A percentile compares a stretch with the other conserved stretches of the same genome.
Evolutionary conservation across 2,329 filamentous ascomycete species (phyloP).

Genomic region (Penicillium sp.): DNA sequence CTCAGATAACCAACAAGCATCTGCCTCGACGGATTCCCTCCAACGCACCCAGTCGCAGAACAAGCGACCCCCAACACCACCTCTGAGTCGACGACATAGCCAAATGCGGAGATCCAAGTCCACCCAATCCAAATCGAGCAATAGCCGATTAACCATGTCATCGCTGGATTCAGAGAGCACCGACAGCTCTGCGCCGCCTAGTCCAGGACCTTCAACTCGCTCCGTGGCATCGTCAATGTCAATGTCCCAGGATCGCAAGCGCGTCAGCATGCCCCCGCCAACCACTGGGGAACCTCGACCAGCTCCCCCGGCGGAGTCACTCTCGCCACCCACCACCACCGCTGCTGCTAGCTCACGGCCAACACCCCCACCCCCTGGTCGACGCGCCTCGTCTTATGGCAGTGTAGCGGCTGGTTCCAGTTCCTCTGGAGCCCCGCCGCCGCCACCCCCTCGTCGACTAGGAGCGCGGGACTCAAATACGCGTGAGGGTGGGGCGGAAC

Average conservation of each 20-base stretch:
- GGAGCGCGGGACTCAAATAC: conserved; percentile 45
- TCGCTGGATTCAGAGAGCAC: conserved; percentile 52
- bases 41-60: conserved; percentile 39
- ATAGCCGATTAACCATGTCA: conserved; percentile 40
- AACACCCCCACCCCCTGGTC: conserved; percentile 33
- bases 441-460: conserved; percentile 51
- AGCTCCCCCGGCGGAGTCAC: conserved; percentile 20
- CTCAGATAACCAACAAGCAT: conserved; percentile 15
- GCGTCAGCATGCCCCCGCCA: conserved; percentile 27
- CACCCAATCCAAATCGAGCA: conserved; percentile 37
- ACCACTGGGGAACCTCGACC: conserved; percentile 16
- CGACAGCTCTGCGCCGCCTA: conserved; percentile 31
- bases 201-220: conserved; percentile 30
- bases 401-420: conserved; percentile 28
- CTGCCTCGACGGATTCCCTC: conserved; percentile 27
- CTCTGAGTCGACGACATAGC: conserved; percentile 53
- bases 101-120: conserved; percentile 46
- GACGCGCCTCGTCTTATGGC: conserved; percentile 32
- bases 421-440: conserved; percentile 42
- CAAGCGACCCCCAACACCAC: conserved; percentile 54
- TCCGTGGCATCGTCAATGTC: conserved; percentile 12
- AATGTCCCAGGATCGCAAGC: conserved; percentile 20
- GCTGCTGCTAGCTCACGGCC: conserved; percentile 16
- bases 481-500: conserved; percentile 33
- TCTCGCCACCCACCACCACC: conserved; percentile 17